Evolutionary conservation across 176 grass and related monocot species (phyloP), one percentile per base, ranked within the genome.

Genomic region (Typha latifolia): DNA sequence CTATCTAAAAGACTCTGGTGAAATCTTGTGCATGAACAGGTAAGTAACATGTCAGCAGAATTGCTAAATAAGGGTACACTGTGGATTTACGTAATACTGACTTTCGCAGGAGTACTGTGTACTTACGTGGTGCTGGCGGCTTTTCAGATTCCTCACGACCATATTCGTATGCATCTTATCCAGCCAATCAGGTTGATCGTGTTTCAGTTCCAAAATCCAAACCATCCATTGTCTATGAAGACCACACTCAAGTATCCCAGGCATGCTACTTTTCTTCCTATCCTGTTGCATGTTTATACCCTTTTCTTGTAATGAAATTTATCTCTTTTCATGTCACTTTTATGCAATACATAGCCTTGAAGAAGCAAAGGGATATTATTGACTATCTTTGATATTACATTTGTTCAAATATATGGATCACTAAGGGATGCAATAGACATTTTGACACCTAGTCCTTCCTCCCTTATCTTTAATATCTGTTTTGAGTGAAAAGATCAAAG

Each of bases 21-120:
- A 97, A 82, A 67, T 51, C 26, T 63, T 97, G 74, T 97, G 93
- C 75, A 97, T 92, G 83, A 97, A 90, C 74, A 87, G 93, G 93
- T 97, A 26, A 29, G 68, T 49, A 62, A 52, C 31, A 34, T 29
- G 3, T 50, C 19, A 57, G 18, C 47, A 71, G 49, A 15, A 63
- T 18, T 18, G 2, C 37, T 73, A 34, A 37, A 37, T 34, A 6
- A 34, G 4, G 34, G 34, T 37, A 37, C 5, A 37, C 7, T 37
- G 4, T 37, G 34, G 34, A 37, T 2, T 37, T 37, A 37, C 6
- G 34, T 37, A 37, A 37, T 37, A 37, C 34, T 37, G 4, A 6
- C 0, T 37, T 37, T 15, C 15, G 64, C 75, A 97, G 93, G 83
- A 97, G 85, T 73, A 84, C 85, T 64, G 62, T 97, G 47, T 97